A percentile compares a stretch with the other conserved stretches of the same genome.
Conservation (phyloP, 2,329 filamentous ascomycete species). For the Verruconis gallopava region DNA sequence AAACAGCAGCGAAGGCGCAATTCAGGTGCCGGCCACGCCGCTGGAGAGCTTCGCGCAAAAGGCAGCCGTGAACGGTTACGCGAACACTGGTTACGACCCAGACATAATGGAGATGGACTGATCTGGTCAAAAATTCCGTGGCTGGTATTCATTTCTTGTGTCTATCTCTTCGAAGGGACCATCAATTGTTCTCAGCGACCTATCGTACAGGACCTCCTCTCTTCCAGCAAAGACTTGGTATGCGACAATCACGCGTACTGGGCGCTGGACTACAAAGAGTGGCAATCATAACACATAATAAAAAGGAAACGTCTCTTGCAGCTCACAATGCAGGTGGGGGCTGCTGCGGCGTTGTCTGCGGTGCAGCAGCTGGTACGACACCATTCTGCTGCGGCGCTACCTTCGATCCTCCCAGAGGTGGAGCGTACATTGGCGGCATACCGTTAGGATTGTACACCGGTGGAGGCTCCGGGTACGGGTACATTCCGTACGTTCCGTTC, state of each 20-base stretch:
- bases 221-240: too few relatives aligned
- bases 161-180: too few relatives aligned
- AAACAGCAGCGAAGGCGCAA: background rate
- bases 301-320: too few relatives aligned
- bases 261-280: too few relatives aligned
- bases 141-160: too few relatives aligned
- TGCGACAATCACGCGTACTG: too few relatives aligned
- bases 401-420: constrained; percentile 21
- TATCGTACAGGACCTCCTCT: too few relatives aligned
- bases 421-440: constrained; percentile 19
- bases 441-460: constrained; percentile 19
- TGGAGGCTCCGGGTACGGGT: constrained; percentile 3
- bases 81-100: constrained; percentile 30
- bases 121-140: too few relatives aligned
- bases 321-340: too few relatives aligned
- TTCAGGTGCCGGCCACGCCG: constrained; percentile 14
- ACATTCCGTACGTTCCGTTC: constrained; percentile 6
- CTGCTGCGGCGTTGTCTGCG: background rate
- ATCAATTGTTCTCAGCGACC: too few relatives aligned
- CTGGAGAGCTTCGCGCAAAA: constrained; percentile 6
- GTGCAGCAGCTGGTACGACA: background rate
- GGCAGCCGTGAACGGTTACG: constrained; percentile 1
- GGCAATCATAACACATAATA: too few relatives aligned
- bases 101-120: constrained; percentile 58
- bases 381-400: constrained; percentile 17